These are phyloP conservation scores for Epicoccum sorghinum DNA, from an alignment of 2,329 filamentous ascomycete genomes.

Conservation along the genomic window DNA sequence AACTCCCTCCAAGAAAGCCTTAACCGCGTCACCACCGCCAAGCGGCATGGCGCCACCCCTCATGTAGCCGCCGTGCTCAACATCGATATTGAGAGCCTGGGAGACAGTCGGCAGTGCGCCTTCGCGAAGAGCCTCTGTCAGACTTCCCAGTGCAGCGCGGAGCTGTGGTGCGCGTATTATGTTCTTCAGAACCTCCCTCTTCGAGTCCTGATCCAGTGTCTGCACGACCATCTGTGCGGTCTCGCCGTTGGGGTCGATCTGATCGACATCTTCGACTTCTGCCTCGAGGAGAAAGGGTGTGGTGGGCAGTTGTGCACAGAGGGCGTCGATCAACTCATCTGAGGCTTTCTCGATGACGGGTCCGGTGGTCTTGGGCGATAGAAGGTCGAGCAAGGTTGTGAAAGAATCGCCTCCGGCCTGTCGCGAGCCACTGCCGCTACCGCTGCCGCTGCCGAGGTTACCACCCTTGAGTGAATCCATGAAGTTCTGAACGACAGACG, in stretches of 20 bases:
- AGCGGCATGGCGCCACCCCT: slow-evolving; percentile 79
- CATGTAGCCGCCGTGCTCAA: slow-evolving; percentile 85
- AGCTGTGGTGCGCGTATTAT: slow-evolving; percentile 92
- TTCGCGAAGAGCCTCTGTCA: slow-evolving; percentile 87
- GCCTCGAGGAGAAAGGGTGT: slow-evolving; percentile 78
- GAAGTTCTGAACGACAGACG: slow-evolving; percentile 83
- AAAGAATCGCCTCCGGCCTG: slow-evolving; percentile 65
- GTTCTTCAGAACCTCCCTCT: slow-evolving; percentile 78
- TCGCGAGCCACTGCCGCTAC: slow-evolving; percentile 47
- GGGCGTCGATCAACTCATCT: slow-evolving; percentile 68
- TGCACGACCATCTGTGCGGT: slow-evolving; percentile 75
- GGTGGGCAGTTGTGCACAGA: slow-evolving; percentile 80
- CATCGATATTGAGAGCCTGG: slow-evolving; percentile 79
- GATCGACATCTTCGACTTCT: slow-evolving; percentile 65
- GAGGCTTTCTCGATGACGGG: slow-evolving; percentile 75
- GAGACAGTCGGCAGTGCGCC: slow-evolving; percentile 89
- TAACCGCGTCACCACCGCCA: slow-evolving; percentile 85
- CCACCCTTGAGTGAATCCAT: slow-evolving; percentile 76
- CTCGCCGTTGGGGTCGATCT: slow-evolving; percentile 70
- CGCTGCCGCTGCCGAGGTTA: slow-evolving; percentile 46
- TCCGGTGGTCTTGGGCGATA: slow-evolving; percentile 78
- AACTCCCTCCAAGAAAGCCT: slow-evolving; percentile 89
- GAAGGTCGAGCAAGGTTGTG: slow-evolving; percentile 84
- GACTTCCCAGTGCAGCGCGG: slow-evolving; percentile 79
- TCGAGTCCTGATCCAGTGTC: slow-evolving; percentile 74